Evolutionary conservation across 805 yeast species (phyloP).

Genomic region (Candida namnaoensis): DNA sequence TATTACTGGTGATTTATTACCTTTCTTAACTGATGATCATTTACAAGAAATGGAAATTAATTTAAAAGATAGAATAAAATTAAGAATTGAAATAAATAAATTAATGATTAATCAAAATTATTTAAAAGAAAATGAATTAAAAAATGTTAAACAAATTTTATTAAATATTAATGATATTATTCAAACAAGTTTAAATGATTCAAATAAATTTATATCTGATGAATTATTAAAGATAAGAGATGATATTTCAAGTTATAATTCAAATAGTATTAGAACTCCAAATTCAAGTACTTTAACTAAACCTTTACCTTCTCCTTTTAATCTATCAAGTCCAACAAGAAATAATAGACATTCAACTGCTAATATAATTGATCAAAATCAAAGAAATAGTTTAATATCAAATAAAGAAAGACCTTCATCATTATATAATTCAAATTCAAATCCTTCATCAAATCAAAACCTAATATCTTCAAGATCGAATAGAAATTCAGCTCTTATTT

Average conservation of each 20-base stretch:
- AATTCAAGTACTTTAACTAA: conserved; percentile 1
- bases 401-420: no score
- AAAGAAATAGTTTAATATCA: conserved; percentile 1
- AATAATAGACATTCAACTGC: conserved; percentile 1
- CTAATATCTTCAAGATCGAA: no score
- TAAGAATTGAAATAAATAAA: conserved; percentile 53
- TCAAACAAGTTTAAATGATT: conserved; percentile 5
- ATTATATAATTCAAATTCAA: no score
- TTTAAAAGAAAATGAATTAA: conserved; percentile 5
- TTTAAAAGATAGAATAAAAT: conserved; percentile 45
- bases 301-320: conserved; percentile 20
- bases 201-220: conserved; percentile 4
- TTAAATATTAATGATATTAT: conserved; percentile 8
- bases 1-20: conserved; percentile 65
- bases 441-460: no score
- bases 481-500: neutral
- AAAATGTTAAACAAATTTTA: conserved; percentile 4
- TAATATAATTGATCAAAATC: neutral
- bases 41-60: conserved; percentile 63
- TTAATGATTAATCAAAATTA: conserved; percentile 23
- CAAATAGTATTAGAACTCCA: neutral
- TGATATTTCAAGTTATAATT: conserved; percentile 3
- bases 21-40: conserved; percentile 61
- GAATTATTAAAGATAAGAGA: conserved; percentile 10
- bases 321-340: conserved; percentile 19